phyloP scores from a whole-genome alignment of 148 eudicot genomes.

The Rheum nobile region DNA sequence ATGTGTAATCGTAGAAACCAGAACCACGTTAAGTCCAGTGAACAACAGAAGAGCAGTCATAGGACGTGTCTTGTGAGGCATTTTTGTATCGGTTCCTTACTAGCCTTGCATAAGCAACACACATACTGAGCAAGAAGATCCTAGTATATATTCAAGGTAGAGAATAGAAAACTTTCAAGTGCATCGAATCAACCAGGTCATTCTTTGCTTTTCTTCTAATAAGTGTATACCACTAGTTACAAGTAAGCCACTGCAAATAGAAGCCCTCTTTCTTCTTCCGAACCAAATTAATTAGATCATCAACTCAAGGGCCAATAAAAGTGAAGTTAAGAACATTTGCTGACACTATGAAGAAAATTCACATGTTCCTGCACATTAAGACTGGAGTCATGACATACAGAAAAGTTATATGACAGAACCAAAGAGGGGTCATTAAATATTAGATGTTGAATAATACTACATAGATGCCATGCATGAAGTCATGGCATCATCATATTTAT shows the following conservation, averaged over 20 bases:
- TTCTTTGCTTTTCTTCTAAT: background rate
- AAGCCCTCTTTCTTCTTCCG: too few relatives aligned
- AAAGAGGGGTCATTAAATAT: background rate
- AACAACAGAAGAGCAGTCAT: too few relatives aligned
- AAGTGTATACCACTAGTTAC: too few relatives aligned
- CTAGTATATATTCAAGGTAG: background rate
- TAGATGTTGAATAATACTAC: background rate
- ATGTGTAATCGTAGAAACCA: slow-evolving; percentile 64
- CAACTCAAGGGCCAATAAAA: background rate
- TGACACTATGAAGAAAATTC: too few relatives aligned
- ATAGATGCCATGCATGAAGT: background rate
- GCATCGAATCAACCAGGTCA: background rate
- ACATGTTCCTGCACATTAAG: too few relatives aligned
- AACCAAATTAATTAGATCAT: too few relatives aligned
- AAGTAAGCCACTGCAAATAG: too few relatives aligned
- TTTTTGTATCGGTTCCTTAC: slow-evolving; percentile 17
- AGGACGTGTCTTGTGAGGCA: slow-evolving; percentile 94
- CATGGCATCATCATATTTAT: background rate
- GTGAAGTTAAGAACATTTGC: too few relatives aligned
- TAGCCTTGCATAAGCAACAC: slow-evolving; percentile 3
- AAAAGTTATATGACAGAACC: background rate
- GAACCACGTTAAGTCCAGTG: too few relatives aligned
- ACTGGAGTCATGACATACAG: too few relatives aligned
- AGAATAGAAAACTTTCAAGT: background rate
- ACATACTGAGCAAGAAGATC: background rate